phyloP scores from a whole-genome alignment of 1,284 basidiomycete genomes.

The Ganoderma sinense region DNA sequence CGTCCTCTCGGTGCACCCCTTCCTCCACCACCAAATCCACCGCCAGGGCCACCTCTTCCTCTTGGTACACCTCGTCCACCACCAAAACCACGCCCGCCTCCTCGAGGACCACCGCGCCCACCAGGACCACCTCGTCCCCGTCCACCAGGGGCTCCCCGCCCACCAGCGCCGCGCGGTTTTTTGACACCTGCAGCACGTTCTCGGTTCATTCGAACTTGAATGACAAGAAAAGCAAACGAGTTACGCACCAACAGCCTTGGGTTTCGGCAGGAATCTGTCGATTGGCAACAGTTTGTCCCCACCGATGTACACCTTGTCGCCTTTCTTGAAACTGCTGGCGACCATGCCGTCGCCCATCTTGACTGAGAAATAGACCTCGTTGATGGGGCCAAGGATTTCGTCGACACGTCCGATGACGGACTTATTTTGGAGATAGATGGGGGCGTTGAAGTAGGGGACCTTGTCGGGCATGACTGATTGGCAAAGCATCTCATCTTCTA shows the following conservation, averaged over 20 bases:
- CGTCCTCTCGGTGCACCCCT: conserved; percentile 9
- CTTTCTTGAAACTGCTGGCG: conserved; percentile 94
- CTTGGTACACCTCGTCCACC: conserved; percentile 48
- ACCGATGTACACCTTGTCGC: conserved; percentile 98
- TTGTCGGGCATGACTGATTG: conserved; percentile 85
- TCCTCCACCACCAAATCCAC: conserved; percentile 49
- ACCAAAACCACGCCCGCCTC: conserved; percentile 48
- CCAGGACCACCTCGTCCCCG: conserved; percentile 52
- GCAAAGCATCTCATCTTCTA: conserved; percentile 99
- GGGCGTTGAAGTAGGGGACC: conserved; percentile 99
- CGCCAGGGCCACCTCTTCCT: conserved; percentile 47
- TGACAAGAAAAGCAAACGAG: conserved; percentile 22
- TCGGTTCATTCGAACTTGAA: conserved; percentile 53
- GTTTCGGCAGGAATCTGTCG: conserved; percentile 97
- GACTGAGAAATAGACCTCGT: conserved; percentile 98
- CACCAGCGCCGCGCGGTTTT: conserved; percentile 35
- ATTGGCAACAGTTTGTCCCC: conserved; percentile 97
- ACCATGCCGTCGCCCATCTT: conserved; percentile 98
- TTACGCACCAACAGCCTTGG: conserved; percentile 76
- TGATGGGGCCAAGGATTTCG: conserved; percentile 97
- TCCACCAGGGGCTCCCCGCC: conserved; percentile 49
- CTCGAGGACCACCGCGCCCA: conserved; percentile 45
- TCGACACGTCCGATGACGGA: conserved; percentile 95
- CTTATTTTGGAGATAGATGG: conserved; percentile 99
- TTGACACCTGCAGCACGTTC: conserved; percentile 42